A percentile compares a stretch with the other conserved stretches of the same genome.
Conservation (phyloP, 331 rosid genomes). For the Saraca asoca region DNA sequence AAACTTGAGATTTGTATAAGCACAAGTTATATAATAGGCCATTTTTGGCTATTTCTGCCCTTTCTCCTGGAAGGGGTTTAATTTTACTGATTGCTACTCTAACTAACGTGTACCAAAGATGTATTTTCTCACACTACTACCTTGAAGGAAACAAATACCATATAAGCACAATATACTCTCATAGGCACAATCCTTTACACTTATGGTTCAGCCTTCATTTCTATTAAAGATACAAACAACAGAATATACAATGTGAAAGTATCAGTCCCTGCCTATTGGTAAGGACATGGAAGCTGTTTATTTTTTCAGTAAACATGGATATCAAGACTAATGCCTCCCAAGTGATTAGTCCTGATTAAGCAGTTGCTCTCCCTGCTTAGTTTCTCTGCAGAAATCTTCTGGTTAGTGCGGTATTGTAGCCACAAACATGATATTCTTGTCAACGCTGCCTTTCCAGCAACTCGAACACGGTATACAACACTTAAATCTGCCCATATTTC, state of each 20-base stretch:
- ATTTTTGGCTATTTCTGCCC: too few species aligned
- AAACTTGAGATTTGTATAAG: too few species aligned
- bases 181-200: too few species aligned
- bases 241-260: constrained; percentile 27
- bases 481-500: constrained; percentile 85
- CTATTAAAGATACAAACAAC: constrained; percentile 15
- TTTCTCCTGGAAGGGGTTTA: too few species aligned
- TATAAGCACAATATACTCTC: too few species aligned
- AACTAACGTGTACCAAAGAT: too few species aligned
- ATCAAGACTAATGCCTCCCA: constrained; percentile 75
- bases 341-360: constrained; percentile 56
- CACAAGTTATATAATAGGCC: too few species aligned
- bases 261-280: constrained; percentile 30
- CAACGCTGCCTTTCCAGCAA: constrained; percentile 83
- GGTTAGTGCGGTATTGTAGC: constrained; percentile 61
- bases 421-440: constrained; percentile 84
- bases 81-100: too few species aligned
- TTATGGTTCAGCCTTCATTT: too few species aligned
- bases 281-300: constrained; percentile 20
- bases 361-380: constrained; percentile 55
- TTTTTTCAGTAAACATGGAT: constrained; percentile 75
- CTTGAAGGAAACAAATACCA: too few species aligned
- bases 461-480: constrained; percentile 79
- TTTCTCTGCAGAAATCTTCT: constrained; percentile 54
- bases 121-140: too few species aligned